A percentile compares a stretch with the other conserved stretches of the same genome.
phyloP scores from a whole-genome alignment of 2,329 filamentous ascomycete species.

The Aspergillus jensenii region DNA sequence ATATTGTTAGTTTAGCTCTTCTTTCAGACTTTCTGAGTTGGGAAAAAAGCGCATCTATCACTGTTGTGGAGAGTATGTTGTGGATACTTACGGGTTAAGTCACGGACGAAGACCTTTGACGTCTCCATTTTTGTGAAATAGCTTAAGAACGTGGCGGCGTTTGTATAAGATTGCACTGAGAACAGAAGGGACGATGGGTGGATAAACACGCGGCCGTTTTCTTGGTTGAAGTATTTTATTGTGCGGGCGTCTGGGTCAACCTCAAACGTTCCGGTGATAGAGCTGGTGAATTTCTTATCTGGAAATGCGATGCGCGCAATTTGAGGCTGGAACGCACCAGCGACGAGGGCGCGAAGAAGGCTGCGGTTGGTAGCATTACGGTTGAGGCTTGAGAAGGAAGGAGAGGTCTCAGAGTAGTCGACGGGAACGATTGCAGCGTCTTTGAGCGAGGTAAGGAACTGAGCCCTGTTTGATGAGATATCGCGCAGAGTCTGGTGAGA shows the following conservation, averaged over 20 bases:
- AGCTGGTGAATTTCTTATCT: conserved; percentile 90
- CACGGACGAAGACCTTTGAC: conserved; percentile 85
- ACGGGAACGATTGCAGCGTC: conserved; percentile 77
- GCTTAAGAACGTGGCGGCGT: conserved; percentile 73
- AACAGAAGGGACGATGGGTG: conserved; percentile 89
- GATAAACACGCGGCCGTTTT: conserved; percentile 85
- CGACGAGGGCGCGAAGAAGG: conserved; percentile 68
- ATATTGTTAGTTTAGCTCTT: neutral
- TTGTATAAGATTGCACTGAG: conserved; percentile 74
- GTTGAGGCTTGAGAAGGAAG: conserved; percentile 43
- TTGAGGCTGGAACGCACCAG: conserved; percentile 77
- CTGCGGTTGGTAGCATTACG: conserved; percentile 38
- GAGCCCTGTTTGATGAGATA: conserved; percentile 79
- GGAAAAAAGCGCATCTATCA: neutral
- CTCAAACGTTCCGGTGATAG: conserved; percentile 84
- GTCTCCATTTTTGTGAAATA: conserved; percentile 94
- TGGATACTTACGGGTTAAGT: conserved; percentile 73
- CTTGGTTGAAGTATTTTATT: conserved; percentile 89
- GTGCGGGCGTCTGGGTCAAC: conserved; percentile 87
- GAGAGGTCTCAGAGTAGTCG: conserved; percentile 43
- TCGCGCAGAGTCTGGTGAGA: conserved; percentile 81
- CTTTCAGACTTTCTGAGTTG: conserved; percentile 21
- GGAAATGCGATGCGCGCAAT: conserved; percentile 90
- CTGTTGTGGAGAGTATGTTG: no score
- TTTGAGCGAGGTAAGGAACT: conserved; percentile 81